Evolutionary conservation across 1,139 yeast species (phyloP).

Genomic region (Suhomyces bribrorum): DNA sequence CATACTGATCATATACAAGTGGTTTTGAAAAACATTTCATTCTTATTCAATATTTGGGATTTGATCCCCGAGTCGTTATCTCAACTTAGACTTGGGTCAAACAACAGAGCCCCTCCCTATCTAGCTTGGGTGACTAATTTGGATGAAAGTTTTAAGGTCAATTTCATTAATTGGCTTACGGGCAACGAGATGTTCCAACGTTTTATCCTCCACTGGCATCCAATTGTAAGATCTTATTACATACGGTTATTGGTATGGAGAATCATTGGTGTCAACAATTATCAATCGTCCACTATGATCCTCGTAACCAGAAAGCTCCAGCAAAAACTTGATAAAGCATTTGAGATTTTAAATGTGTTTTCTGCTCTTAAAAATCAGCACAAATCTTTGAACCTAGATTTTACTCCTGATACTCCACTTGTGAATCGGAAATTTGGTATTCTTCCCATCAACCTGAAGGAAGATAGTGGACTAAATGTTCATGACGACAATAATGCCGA

Average conservation of each 20-base stretch:
- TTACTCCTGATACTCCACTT: conserved; percentile 52
- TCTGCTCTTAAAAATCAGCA: conserved; percentile 10
- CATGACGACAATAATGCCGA: conserved; percentile 18
- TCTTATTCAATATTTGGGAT: conserved; percentile 76
- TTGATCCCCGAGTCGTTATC: conserved; percentile 50
- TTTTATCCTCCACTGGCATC: conserved; percentile 78
- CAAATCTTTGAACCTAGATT: conserved; percentile 19
- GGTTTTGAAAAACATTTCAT: conserved; percentile 62
- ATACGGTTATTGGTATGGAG: conserved; percentile 71
- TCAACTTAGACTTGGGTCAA: conserved; percentile 7
- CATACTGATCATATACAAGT: conserved; percentile 63
- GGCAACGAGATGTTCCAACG: conserved; percentile 50
- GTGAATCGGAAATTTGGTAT: conserved; percentile 53
- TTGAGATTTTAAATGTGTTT: conserved; percentile 23
- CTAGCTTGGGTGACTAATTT: conserved; percentile 37
- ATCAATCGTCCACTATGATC: conserved; percentile 37
- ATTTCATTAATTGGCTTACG: conserved; percentile 57
- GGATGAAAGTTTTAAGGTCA: conserved; percentile 43
- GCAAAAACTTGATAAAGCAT: conserved; percentile 28
- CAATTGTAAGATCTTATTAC: conserved; percentile 70
- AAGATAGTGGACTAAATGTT: conserved; percentile 25
- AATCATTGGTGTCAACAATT: conserved; percentile 51
- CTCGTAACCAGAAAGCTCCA: conserved; percentile 34
- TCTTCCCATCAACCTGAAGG: conserved; percentile 34
- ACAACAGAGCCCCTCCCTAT: conserved; percentile 8